Base-by-base conservation (phyloP, 768 basidiomycete genomes). In the Leccinum pellstonianum region DNA sequence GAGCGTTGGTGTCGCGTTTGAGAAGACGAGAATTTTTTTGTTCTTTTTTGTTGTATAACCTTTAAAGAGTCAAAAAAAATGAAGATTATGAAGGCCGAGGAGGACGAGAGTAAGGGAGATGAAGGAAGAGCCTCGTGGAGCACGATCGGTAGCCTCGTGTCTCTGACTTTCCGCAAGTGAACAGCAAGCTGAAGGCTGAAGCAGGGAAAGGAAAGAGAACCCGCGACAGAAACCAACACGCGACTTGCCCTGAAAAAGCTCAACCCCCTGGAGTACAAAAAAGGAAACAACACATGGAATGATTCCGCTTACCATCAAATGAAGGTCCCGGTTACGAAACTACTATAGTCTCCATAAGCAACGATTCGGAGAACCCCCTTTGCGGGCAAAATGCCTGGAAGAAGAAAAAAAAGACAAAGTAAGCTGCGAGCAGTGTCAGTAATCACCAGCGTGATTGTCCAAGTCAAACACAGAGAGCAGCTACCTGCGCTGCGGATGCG, bases 121-220 rank as follows among this genome's bases (percentile, higher is more conserved):
- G 21, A 23, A 23, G 21, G 21, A 23, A 23, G 21, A 25, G 25
- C 25, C 25, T 25, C 25, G 25, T 25, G 0, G 25, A 25, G 25
- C 25, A 25, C 25, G 25, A 25, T 25, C 25, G 4, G 66, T 71
- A 66, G 76, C 80, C 80, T 82, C 81, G 81, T 82, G 81, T 76
- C 64, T 72, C 74, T 77, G 71, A 72, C 77, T 79, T 76, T 74
- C 71, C 68, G 73, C 75, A 68, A 68, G 66, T 68, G 64, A 64
- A 70, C 70, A 64, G 66, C 66, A 67, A 66, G 64, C 0, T 64
- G 62, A 54, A 69, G 64, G 33, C 11, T 33, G 23, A 33, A 33
- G 33, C 61, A 64, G 60, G 63, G 64, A 62, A 66, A 57, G 52
- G 55, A 70, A 68, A 37, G 56, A 64, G 56, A 41, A 27, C 62